These are phyloP conservation scores for Tetradesmus obliquus DNA, from an alignment of 139 green algal genomes.

Conservation along the genomic window DNA sequence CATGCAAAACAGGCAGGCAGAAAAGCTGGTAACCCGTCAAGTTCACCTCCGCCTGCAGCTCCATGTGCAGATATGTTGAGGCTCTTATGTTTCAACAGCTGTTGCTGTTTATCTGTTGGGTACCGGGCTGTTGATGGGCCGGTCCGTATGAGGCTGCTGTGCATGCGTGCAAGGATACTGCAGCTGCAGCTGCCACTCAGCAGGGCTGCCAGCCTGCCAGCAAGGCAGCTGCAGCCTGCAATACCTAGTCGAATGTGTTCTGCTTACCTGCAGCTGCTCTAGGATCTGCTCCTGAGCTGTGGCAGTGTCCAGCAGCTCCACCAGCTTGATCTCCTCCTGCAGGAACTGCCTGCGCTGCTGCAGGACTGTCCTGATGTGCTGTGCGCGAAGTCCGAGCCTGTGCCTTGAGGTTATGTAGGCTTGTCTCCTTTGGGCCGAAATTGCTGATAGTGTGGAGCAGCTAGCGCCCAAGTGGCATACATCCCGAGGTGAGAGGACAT, in stretches of 20 bases:
- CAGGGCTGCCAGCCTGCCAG: background rate
- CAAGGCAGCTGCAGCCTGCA: too few relatives aligned
- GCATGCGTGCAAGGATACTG: background rate
- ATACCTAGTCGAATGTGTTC: too few relatives aligned
- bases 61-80: background rate
- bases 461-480: background rate
- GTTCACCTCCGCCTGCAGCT: background rate
- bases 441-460: background rate
- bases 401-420: background rate
- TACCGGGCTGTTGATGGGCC: too few relatives aligned
- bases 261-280: slow-evolving; percentile 12
- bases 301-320: background rate
- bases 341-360: background rate
- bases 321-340: slow-evolving; percentile 4
- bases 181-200: background rate
- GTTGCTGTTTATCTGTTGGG: background rate
- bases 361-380: background rate
- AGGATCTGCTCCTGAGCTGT: slow-evolving; percentile 16
- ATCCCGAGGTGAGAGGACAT: background rate
- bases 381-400: background rate
- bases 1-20: background rate
- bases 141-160: background rate
- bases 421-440: background rate
- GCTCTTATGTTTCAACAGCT: background rate
- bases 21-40: background rate